Evolutionary conservation across 192 early-diverging fungal genomes (phyloP), one percentile per base, ranked within the genome.

Genomic region (Coemansia sp.): DNA sequence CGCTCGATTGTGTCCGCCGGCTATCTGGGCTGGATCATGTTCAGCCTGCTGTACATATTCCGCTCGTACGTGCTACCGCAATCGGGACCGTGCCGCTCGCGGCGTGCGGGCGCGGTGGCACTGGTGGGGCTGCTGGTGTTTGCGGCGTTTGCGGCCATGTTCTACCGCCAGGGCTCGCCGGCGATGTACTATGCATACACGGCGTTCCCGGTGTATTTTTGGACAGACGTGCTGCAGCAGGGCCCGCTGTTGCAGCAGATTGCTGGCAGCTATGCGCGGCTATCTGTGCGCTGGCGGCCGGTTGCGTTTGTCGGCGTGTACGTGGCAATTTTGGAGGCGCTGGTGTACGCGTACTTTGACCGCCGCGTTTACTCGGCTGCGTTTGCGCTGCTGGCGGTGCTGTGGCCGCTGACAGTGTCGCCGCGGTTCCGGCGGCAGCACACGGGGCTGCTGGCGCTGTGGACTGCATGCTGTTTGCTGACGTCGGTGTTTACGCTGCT

Each of bases 11-110:
- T 97, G 19, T 88, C 86, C 10, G 64, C 80, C 22, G 94, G 94
- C 36, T 97, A 91, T 64, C 47, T 90, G 19, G 92, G 94, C 25
- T 97, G 94, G 94, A 90, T 94, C 58, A 53, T 75, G 2, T 92
- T 87, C 75, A 90, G 90, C 52, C 68, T 90, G 57, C 64, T 88
- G 41, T 92, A 87, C 66, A 90, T 91, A 17, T 55, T 94, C 38
- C 75, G 78, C 27, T 73, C 70, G 7, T 93, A 91, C 53, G 82
- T 84, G 1, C 58, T 80, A 28, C 44, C 54, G 3, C 17, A 9
- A 0, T 40, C 65, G 11, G 21, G 39, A 9, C 14, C 15, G 29
- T 25, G 55, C 28, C 53, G 57, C 50, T 64, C 56, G 22, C 20
- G 35, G 42, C 39, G 43, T 28, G 41, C 71, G 8, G 25, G 47